Conservation (phyloP, 2,329 filamentous ascomycete species). For the Xylaria multiplex region DNA sequence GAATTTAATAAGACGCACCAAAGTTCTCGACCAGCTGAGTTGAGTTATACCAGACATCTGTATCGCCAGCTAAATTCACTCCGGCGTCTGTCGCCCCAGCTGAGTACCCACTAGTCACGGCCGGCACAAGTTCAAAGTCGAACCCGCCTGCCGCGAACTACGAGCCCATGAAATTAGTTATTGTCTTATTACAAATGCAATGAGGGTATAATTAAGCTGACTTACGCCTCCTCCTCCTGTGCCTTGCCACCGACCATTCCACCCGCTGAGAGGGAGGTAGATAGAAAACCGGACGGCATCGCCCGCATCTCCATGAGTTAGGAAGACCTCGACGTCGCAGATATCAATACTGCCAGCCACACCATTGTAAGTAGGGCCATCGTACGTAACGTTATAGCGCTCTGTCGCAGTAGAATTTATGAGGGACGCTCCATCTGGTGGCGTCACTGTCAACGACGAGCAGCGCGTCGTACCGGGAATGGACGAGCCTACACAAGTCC, state of each 20-base stretch:
- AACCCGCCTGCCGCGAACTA: constrained; percentile 38
- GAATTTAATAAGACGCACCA: constrained; percentile 21
- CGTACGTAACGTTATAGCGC: constrained; percentile 38
- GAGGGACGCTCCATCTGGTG: constrained; percentile 36
- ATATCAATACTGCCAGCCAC: constrained; percentile 35
- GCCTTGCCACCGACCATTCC: constrained; percentile 44
- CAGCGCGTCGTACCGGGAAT: constrained; percentile 23
- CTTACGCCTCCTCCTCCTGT: constrained; percentile 42
- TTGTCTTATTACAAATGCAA: background rate
- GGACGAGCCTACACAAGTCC: constrained; percentile 14
- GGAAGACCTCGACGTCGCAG: constrained; percentile 41
- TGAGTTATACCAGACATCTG: constrained; percentile 36
- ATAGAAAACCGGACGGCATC: constrained; percentile 40
- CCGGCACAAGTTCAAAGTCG: constrained; percentile 36
- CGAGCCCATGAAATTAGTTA: constrained; percentile 3
- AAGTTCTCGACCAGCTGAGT: constrained; percentile 49
- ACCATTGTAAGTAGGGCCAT: constrained; percentile 36
- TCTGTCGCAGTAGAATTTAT: constrained; percentile 41
- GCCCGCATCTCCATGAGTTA: constrained; percentile 41
- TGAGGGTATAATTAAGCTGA: background rate
- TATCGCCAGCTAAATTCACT: constrained; percentile 32
- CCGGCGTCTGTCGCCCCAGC: constrained; percentile 41
- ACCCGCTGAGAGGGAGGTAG: constrained; percentile 39
- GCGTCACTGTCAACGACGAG: constrained; percentile 36
- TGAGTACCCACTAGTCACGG: constrained; percentile 38